Conservation (phyloP, 164 flowering plant genomes). For the Nelumbo lutea region DNA sequence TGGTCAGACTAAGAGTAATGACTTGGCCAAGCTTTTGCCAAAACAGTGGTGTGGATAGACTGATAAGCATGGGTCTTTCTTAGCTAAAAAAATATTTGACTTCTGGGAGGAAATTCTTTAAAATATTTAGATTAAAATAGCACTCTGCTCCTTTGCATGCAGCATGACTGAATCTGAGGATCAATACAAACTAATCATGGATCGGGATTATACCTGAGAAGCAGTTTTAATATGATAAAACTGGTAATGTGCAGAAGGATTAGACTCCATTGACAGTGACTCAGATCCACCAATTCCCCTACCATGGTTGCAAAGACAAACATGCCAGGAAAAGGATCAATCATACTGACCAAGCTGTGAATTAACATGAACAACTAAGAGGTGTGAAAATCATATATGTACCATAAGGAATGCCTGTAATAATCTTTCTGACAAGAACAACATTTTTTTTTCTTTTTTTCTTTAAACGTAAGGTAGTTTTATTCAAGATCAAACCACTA, state of each 20-base stretch:
- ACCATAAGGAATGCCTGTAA: no score
- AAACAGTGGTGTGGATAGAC: no score
- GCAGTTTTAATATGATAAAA: constrained; percentile 69
- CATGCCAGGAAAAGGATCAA: constrained; percentile 3
- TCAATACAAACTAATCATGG: neutral
- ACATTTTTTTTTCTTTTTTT: no score
- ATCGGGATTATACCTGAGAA: constrained; percentile 29
- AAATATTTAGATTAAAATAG: neutral
- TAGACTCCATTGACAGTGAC: constrained; percentile 20
- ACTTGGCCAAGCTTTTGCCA: no score
- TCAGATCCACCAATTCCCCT: constrained; percentile 33
- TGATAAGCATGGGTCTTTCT: no score
- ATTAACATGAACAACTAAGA: neutral
- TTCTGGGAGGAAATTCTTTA: neutral
- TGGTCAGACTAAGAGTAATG: no score
- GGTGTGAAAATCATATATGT: neutral
- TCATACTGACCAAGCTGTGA: neutral
- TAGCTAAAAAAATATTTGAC: neutral
- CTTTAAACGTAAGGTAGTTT: no score
- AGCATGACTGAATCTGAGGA: neutral
- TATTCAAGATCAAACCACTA: no score
- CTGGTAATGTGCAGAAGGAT: constrained; percentile 27
- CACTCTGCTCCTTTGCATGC: neutral
- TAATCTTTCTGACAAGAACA: no score
- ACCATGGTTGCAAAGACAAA: constrained; percentile 16